These are phyloP conservation scores for Penicillium psychrofluorescens DNA, from an alignment of 495 filamentous ascomycete species.

Conservation along the genomic window DNA sequence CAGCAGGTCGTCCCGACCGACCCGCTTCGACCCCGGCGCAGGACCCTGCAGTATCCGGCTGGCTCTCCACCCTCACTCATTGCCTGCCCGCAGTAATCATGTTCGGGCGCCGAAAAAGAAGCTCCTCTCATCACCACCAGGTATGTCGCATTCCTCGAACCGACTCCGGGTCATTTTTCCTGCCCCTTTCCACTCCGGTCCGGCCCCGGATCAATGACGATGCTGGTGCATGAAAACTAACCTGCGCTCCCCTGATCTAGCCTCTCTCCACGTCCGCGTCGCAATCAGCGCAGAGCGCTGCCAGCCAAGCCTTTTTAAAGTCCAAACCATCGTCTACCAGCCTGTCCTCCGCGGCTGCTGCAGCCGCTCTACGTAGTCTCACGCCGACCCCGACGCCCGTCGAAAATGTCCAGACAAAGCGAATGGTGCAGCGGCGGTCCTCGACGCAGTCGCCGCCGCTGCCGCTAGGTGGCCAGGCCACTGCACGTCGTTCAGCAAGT, in stretches of 20 bases:
- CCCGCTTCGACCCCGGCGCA: constrained; percentile 20
- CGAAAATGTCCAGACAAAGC: constrained; percentile 78
- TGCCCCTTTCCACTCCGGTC: too few relatives aligned
- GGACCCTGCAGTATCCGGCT: constrained; percentile 20
- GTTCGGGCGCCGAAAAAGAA: constrained; percentile 47
- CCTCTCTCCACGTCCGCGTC: constrained; percentile 53
- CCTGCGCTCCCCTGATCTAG: constrained; percentile 15
- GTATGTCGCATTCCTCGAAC: constrained; percentile 23
- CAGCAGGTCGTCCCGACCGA: constrained; percentile 8
- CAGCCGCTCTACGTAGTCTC: constrained; percentile 70
- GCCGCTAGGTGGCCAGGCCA: constrained; percentile 39
- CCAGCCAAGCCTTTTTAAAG: constrained; percentile 70
- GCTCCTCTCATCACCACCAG: constrained; percentile 42
- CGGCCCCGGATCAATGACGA: too few relatives aligned
- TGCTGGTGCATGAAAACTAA: not conserved
- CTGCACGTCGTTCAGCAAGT: constrained; percentile 29
- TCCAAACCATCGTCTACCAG: constrained; percentile 55
- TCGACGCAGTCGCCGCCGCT: constrained; percentile 71
- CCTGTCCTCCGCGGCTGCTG: constrained; percentile 77
- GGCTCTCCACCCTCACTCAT: constrained; percentile 7
- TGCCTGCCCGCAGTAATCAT: constrained; percentile 25
- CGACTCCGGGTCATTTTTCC: too few relatives aligned
- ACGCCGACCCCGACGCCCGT: constrained; percentile 69
- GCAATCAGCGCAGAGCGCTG: constrained; percentile 65
- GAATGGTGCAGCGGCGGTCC: constrained; percentile 63